Conservation (phyloP, 192 early-diverging fungal species). For the Paraglomus brasilianum region DNA sequence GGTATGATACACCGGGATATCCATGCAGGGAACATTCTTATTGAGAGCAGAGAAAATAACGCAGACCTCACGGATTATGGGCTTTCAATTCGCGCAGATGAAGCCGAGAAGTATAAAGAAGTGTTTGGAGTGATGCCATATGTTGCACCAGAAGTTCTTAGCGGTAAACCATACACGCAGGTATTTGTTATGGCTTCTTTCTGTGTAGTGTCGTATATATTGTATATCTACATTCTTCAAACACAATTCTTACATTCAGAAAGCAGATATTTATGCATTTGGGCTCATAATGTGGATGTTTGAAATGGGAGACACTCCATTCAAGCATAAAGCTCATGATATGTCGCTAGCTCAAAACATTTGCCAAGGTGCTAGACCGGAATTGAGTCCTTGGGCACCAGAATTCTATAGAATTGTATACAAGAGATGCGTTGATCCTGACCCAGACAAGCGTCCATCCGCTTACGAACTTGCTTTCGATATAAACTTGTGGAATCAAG, state of each 20-base stretch:
- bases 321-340: constrained; percentile 9
- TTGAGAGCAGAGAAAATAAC: no score
- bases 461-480: not conserved
- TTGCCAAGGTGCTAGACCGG: not conserved
- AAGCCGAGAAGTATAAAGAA: not conserved
- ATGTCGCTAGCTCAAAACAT: not conserved
- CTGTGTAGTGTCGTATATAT: no score
- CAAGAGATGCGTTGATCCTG: not conserved
- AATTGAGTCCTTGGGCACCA: not conserved
- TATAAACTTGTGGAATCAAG: no score
- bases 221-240: no score
- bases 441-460: constrained; percentile 1
- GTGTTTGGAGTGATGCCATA: constrained; percentile 36
- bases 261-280: constrained; percentile 40
- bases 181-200: not conserved
- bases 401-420: not conserved
- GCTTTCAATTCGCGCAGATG: not conserved
- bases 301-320: constrained; percentile 36
- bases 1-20: constrained; percentile 18
- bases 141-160: constrained; percentile 40
- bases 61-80: constrained; percentile 1
- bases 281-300: constrained; percentile 47
- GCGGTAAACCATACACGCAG: constrained; percentile 32
- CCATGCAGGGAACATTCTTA: constrained; percentile 11
- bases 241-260: no score